Percentiles rank a stretch among this genome's conserved stretches.
Evolutionary conservation across 805 yeast genomes (phyloP).

Genomic region (Lachancea cidri): DNA sequence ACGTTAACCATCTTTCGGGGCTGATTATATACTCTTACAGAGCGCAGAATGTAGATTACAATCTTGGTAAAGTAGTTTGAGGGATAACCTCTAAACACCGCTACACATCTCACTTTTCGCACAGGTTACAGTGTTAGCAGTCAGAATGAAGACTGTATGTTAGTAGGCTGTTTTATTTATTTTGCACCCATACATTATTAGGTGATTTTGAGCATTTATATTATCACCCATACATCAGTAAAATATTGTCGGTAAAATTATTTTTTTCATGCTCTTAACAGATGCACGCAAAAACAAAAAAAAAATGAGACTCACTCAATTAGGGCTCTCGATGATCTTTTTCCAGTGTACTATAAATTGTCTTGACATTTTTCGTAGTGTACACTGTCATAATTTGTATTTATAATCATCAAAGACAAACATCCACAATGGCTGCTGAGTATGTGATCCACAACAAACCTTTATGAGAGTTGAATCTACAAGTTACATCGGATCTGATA

Average conservation of each 20-base stretch:
- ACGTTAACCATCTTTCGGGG: slow-evolving; percentile 39
- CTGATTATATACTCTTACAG: slow-evolving; percentile 21
- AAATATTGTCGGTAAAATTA: neutral
- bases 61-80: too few species aligned
- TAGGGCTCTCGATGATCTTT: neutral
- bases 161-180: too few species aligned
- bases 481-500: slow-evolving; percentile 20
- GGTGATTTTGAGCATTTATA: too few species aligned
- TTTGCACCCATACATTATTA: neutral
- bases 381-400: neutral
- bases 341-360: neutral
- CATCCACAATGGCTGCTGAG: slow-evolving; percentile 35
- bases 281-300: too few species aligned
- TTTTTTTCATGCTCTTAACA: too few species aligned
- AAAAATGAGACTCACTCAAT: neutral
- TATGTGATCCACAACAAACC: slow-evolving; percentile 21
- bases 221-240: neutral
- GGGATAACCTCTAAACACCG: too few species aligned
- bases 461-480: slow-evolving; percentile 10
- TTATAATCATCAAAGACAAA: slow-evolving; percentile 12
- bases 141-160: too few species aligned
- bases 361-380: neutral
- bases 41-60: too few species aligned
- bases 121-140: too few species aligned
- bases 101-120: too few species aligned